These are phyloP conservation scores for Pleurotus ostreatus DNA, from an alignment of 768 basidiomycete species.

Conservation along the genomic window DNA sequence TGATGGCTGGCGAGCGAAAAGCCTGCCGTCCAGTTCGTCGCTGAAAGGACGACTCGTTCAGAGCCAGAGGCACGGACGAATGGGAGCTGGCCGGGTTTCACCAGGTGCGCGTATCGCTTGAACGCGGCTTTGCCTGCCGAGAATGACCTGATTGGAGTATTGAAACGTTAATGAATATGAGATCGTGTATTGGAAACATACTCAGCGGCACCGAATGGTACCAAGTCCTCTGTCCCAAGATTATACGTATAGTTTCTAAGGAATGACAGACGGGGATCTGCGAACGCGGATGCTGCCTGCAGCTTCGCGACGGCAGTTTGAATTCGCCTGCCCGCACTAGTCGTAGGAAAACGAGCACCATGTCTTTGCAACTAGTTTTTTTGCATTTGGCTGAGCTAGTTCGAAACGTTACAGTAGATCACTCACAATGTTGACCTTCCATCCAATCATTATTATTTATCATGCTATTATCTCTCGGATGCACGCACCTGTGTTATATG, in stretches of 20 bases:
- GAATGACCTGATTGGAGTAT: conserved; percentile 31
- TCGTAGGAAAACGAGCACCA: conserved; percentile 74
- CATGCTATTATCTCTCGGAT: neutral
- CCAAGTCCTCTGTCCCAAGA: conserved; percentile 53
- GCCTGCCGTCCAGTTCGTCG: conserved; percentile 68
- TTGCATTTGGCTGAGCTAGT: neutral
- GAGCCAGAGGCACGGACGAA: conserved; percentile 45
- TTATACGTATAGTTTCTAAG: conserved; percentile 53
- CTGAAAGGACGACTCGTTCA: conserved; percentile 60
- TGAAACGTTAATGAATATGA: neutral
- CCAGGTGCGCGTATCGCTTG: conserved; percentile 47
- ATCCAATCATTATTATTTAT: no score
- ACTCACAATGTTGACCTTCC: conserved; percentile 60
- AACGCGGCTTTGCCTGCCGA: conserved; percentile 50
- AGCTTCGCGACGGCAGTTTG: conserved; percentile 49
- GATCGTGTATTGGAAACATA: conserved; percentile 25
- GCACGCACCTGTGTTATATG: conserved; percentile 49
- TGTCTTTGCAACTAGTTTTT: conserved; percentile 70
- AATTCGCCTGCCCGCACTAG: conserved; percentile 39
- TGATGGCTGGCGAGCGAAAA: conserved; percentile 51
- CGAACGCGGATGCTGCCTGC: conserved; percentile 38
- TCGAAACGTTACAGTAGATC: neutral
- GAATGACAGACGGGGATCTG: conserved; percentile 50
- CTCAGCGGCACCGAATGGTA: conserved; percentile 68
- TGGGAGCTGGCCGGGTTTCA: conserved; percentile 41